These are phyloP conservation scores for Spizellomyces punctatus DNA, from an alignment of 192 early-diverging fungal species.

Conservation along the genomic window DNA sequence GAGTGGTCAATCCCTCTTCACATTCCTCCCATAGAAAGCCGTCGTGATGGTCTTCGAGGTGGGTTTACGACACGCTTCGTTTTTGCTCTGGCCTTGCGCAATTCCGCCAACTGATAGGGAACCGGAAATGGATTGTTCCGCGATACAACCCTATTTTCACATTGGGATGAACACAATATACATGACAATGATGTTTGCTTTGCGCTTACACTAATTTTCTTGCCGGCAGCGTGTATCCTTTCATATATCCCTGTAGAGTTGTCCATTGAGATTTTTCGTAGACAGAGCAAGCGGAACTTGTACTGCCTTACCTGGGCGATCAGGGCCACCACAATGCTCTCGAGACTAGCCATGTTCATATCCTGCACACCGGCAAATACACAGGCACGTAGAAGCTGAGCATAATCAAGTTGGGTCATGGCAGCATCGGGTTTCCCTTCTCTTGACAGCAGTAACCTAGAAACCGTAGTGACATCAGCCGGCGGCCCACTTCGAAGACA, in stretches of 20 bases:
- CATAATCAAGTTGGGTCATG: slow-evolving; percentile 19
- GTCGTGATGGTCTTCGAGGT: no score
- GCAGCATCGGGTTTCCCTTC: background rate
- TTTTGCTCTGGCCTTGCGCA: slow-evolving; percentile 4
- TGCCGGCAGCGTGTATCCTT: slow-evolving; percentile 28
- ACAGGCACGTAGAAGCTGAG: slow-evolving; percentile 1
- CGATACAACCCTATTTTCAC: slow-evolving; percentile 21
- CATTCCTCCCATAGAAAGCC: no score
- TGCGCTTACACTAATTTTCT: slow-evolving; percentile 22
- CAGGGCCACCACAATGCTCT: slow-evolving; percentile 20
- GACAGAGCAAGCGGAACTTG: no score
- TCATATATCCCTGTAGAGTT: slow-evolving; percentile 7
- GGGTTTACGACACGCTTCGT: background rate
- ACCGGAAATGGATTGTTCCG: slow-evolving; percentile 19
- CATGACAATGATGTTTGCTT: background rate
- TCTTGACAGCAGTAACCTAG: no score
- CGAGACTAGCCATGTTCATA: slow-evolving; percentile 6
- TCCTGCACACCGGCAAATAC: slow-evolving; percentile 10
- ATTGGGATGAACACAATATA: background rate
- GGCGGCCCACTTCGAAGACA: background rate
- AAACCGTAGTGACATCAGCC: no score
- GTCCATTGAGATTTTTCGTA: no score
- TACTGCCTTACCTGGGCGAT: slow-evolving; percentile 3
- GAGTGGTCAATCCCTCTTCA: no score
- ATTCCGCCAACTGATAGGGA: slow-evolving; percentile 14